Evolutionary conservation across 73 alveolate species (phyloP).

Genomic region (Urostyla sp.): DNA sequence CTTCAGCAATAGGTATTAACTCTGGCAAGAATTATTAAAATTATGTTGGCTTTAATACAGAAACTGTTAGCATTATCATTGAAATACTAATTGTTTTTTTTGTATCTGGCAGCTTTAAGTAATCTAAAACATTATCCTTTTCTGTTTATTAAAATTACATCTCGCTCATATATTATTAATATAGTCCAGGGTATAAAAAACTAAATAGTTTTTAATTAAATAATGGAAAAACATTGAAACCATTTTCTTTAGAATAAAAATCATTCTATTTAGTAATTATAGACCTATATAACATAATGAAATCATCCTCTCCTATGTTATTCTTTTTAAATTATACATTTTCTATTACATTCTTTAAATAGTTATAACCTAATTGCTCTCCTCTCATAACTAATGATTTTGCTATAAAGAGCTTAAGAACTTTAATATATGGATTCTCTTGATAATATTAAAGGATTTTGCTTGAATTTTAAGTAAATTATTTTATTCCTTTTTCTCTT

Average conservation of each 20-base stretch:
- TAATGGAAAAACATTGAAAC: background rate
- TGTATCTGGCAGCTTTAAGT: too few relatives aligned
- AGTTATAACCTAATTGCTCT: conserved; percentile 7
- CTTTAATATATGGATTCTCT: background rate
- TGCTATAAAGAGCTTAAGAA: background rate
- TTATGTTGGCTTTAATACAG: background rate
- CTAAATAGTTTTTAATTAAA: conserved; percentile 24
- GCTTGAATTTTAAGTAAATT: background rate
- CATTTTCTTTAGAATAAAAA: conserved; percentile 9
- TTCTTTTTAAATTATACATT: background rate
- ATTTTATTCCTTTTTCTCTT: conserved; percentile 1
- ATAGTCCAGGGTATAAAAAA: background rate
- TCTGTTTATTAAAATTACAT: too few relatives aligned
- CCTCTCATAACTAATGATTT: conserved; percentile 34
- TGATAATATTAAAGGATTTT: background rate
- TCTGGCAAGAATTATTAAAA: conserved; percentile 18
- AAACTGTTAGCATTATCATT: conserved; percentile 28
- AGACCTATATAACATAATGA: background rate
- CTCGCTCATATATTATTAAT: background rate
- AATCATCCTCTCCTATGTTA: too few relatives aligned
- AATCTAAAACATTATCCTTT: too few relatives aligned
- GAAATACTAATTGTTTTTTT: background rate
- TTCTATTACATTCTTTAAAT: background rate
- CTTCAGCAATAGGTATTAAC: conserved; percentile 48
- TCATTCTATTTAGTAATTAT: background rate